Base-by-base conservation (phyloP, 768 basidiomycete species). In the Kondoa subrosea region DNA sequence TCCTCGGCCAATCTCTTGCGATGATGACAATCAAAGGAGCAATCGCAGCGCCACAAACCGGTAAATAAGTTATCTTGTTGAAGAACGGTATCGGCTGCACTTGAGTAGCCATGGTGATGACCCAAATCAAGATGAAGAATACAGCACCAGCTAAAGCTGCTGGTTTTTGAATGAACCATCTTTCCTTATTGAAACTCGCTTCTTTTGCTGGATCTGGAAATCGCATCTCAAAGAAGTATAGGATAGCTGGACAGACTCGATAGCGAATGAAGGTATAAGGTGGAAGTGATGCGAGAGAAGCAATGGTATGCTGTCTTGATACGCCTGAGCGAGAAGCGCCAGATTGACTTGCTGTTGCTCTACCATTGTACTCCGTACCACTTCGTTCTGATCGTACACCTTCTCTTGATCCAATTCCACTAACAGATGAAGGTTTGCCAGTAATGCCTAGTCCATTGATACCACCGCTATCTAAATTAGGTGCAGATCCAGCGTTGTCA, bases 151-250 rank as follows among this genome's bases (percentile, higher is more conserved):
- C 61, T 16, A 63, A 8, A 33, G 61, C 61, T 17, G 61, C 3
- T 12, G 61, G n/a, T 33, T 63, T 63, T 27, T 17, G 30, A 32
- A 27, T 31, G 61, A 30, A 63, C 61, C 61, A 63, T 8, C 29
- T 63, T 32, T 63, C 61, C 61, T 63, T 63, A 16, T 31, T 12
- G 61, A 31, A 63, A 8, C 29, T 33, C 3, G 3, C 12, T 32
- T 63, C 61, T 32, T 63, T 63, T 3, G 3, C 27, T 16, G 61
- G 61, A 63, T 63, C 61, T 32, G 61, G 29, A 33, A 63, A 63
- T 21, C 17, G 16, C 3, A 3, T 31, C 29, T 63, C 29, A 32
- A 63, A 63, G 61, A 63, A 63, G 61, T 26, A 32, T 3, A 26
- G 8, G 29, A 63, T 33, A 8, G 61, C 30, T 12, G 61, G 27